Base-by-base conservation (phyloP, 1,284 basidiomycete genomes). In the Mycena sp. region DNA sequence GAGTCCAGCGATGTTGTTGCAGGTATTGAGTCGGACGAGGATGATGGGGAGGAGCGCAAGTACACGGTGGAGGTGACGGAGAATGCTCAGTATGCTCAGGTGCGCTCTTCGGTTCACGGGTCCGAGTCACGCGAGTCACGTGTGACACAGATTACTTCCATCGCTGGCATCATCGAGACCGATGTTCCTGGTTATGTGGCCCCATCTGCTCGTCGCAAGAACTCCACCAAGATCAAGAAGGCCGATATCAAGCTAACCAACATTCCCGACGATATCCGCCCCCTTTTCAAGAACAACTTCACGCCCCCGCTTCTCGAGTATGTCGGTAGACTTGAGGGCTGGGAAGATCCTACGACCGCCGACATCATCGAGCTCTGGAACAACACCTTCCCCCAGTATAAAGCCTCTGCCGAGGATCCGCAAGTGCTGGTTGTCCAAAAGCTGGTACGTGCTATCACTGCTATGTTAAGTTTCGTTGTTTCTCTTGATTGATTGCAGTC, bases 41-140 rank as follows among this genome's bases (percentile, higher is more conserved):
- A n/a, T n/a, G n/a, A n/a, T n/a, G n/a, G n/a, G n/a, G n/a, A n/a
- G n/a, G n/a, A 25, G 10, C 6, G 45, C n/a, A n/a, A n/a, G n/a
- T n/a, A n/a, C n/a, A 57, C 26, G 45, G 38, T 40, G 55, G 55
- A 7, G 55, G 48, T 5, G 55, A 57, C n/a, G n/a, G n/a, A n/a
- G n/a, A n/a, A n/a, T n/a, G n/a, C n/a, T n/a, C n/a, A n/a, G n/a
- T n/a, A n/a, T n/a, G n/a, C n/a, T n/a, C n/a, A n/a, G n/a, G n/a
- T n/a, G n/a, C n/a, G n/a, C n/a, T n/a, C n/a, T n/a, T n/a, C n/a
- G n/a, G n/a, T n/a, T n/a, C n/a, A n/a, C n/a, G n/a, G n/a, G n/a
- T n/a, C n/a, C n/a, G n/a, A n/a, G n/a, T n/a, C n/a, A n/a, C n/a
- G n/a, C n/a, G n/a, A n/a, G n/a, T n/a, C n/a, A n/a, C n/a, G n/a